Base-by-base conservation (phyloP, 257 asterid genomes). In the Salvia rosmarinus region DNA sequence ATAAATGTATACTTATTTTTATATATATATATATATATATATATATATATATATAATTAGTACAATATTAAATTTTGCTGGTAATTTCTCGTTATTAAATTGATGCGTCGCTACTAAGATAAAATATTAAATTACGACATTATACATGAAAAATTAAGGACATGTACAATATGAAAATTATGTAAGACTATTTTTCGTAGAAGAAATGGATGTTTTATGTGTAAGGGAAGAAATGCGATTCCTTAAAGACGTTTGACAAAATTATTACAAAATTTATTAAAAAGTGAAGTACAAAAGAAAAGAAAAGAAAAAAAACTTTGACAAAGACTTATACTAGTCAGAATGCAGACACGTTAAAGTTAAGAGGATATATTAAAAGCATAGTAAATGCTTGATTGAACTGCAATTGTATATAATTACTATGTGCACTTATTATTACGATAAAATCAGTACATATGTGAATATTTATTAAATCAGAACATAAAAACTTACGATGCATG, bases 331-430 rank as follows among this genome's bases (percentile, higher is more conserved):
- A 16, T 43, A 44, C 40, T 64, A 43, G 40, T 64, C 43, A 21
- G 23, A 64, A 43, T 13, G 43, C 69, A 13, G 70, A 64, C 70
- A 64, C 25, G 70, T 64, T 57, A 64, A 25, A 44, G 35, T 64
- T 64, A 23, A 64, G 37, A 64, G 57, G 43, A 64, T 43, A 44
- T 43, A 25, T 12, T 25, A 64, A 44, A 20, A 64, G 52, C 70
- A 30, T 23, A 44, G 23, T 43, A 43, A 64, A 64, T 44, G 55
- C 51, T 64, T 25, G 43, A 64, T 43, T 64, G 57, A 64, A 64
- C 4, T 44, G 9, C 6, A 13, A 28, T 4, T 44, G 6, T 64
- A 40, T 21, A 52, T 20, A 19, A 3, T 55, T 28, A 25, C 30
- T 55, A 23, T 23, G 4, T 12, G 19, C 12, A 28, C 20, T 13